Evolutionary conservation across 2,329 filamentous ascomycete genomes (phyloP).

Genomic region (Talaromyces sp.): DNA sequence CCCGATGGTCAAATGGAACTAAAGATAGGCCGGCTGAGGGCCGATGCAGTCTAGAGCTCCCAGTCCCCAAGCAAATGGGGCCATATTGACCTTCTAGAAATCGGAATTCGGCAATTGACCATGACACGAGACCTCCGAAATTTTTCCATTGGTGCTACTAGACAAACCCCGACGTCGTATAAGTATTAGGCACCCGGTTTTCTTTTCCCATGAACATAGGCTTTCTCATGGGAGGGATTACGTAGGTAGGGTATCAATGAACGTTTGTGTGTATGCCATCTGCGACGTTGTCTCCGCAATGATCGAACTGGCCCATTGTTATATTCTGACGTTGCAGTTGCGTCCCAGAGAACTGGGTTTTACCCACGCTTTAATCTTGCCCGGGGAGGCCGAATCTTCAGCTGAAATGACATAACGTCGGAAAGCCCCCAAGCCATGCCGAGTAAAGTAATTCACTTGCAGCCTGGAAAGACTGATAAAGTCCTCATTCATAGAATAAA

Average conservation of each 20-base stretch:
- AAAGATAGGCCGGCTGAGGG: too few relatives aligned
- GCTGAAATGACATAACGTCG: constrained; percentile 11
- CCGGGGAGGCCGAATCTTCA: background rate
- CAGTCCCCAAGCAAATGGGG: too few relatives aligned
- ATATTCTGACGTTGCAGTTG: constrained; percentile 26
- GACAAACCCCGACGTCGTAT: too few relatives aligned
- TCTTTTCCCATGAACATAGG: background rate
- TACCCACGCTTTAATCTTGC: constrained; percentile 1
- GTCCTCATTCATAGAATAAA: too few relatives aligned
- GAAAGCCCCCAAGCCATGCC: background rate
- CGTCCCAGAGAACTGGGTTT: constrained; percentile 13
- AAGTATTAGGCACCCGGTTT: background rate
- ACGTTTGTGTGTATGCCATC: constrained; percentile 12
- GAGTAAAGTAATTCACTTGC: background rate
- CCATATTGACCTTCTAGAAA: too few relatives aligned
- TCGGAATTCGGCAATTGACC: too few relatives aligned
- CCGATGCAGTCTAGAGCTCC: too few relatives aligned
- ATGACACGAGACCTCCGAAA: too few relatives aligned
- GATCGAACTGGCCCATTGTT: constrained; percentile 23
- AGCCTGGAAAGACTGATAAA: too few relatives aligned
- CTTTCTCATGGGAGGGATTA: background rate
- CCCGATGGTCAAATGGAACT: too few relatives aligned
- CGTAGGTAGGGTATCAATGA: background rate
- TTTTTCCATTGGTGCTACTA: too few relatives aligned
- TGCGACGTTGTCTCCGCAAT: constrained; percentile 22